phyloP scores from a whole-genome alignment of 2,329 filamentous ascomycete genomes.

The Diplocarpon mali region DNA sequence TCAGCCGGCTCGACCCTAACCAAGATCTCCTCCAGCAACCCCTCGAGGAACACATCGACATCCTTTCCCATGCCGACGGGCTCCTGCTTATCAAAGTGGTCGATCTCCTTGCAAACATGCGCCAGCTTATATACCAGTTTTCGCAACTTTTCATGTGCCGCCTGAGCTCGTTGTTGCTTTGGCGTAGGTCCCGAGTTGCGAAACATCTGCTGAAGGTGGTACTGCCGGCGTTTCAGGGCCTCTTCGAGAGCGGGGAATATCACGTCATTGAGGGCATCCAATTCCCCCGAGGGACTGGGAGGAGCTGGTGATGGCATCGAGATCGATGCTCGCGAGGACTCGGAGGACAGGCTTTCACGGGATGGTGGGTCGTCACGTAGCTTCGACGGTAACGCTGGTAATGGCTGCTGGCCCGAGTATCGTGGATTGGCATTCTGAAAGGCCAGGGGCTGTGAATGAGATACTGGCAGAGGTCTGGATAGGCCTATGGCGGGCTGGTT shows the following conservation, averaged over 20 bases:
- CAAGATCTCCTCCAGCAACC: slow-evolving; percentile 84
- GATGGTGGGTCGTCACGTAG: slow-evolving; percentile 25
- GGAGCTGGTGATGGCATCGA: slow-evolving; percentile 48
- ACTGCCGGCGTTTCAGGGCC: slow-evolving; percentile 70
- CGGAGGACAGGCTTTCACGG: slow-evolving; percentile 19
- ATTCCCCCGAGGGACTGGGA: slow-evolving; percentile 50
- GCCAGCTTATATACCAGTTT: slow-evolving; percentile 74
- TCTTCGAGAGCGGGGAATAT: slow-evolving; percentile 89
- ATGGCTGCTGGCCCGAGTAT: slow-evolving; percentile 21
- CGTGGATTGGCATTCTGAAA: slow-evolving; percentile 24
- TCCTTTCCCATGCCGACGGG: slow-evolving; percentile 91
- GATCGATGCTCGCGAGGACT: slow-evolving; percentile 29
- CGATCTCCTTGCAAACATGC: slow-evolving; percentile 78
- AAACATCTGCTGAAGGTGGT: slow-evolving; percentile 36
- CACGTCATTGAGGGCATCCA: slow-evolving; percentile 82
- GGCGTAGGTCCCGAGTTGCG: slow-evolving; percentile 34
- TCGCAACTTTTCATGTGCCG: slow-evolving; percentile 71
- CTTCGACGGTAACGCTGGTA: slow-evolving; percentile 27
- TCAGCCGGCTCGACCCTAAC: slow-evolving; percentile 79
- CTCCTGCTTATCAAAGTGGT: slow-evolving; percentile 73
- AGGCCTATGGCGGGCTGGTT: slow-evolving; percentile 21
- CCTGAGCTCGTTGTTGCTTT: slow-evolving; percentile 56
- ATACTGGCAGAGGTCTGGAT: slow-evolving; percentile 21
- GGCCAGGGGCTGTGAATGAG: slow-evolving; percentile 10
- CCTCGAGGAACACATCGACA: slow-evolving; percentile 80